Base-by-base conservation (phyloP, 345 rosid genomes). In the Lepidium didymum region DNA sequence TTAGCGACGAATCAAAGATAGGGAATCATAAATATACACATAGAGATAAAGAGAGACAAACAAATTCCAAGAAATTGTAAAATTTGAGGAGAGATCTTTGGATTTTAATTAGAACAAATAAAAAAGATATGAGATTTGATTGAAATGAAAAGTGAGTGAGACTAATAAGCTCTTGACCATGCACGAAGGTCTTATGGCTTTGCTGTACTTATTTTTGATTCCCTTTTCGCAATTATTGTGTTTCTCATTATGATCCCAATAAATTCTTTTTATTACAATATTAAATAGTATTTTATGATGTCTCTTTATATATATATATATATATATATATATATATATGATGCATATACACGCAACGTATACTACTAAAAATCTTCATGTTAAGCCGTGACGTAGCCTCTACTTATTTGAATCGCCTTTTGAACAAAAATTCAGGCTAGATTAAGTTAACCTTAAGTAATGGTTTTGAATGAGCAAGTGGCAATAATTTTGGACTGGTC, bases 1-100 rank as follows among this genome's bases (percentile, higher is more conserved):
- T 43, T 67, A 35, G 62, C 12, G 49, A 74, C 21, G 16, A 43
- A 52, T 60, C 60, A 53, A 73, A 59, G 37, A 2, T 57, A 64
- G 14, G 8, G 15, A 31, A 65, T 57, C 61, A 15, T 66, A 43
- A 34, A 42, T 42, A 58, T 57, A 65, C 19, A 52, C 36, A 16
- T n/a, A 58, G 11, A 47, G 41, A 57, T 62, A 47, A 66, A 49
- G 25, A 43, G 23, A 68, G 56, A 67, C 73, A 74, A 61, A 67
- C 78, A 68, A 75, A 75, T 75, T 75, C 74, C 69, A 46, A 75
- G 69, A 68, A 60, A 73, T 67, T 68, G 78, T 62, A 37, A 75
- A 74, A 68, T 37, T 53, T 61, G 56, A 75, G 74, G 69, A 68
- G 64, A 54, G 65, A 68, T 54, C 37, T 74, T 68, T 66, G 56